Evolutionary conservation across 768 basidiomycete species (phyloP), one percentile per base, ranked within the genome.

Genomic region (Mycena haematopus): DNA sequence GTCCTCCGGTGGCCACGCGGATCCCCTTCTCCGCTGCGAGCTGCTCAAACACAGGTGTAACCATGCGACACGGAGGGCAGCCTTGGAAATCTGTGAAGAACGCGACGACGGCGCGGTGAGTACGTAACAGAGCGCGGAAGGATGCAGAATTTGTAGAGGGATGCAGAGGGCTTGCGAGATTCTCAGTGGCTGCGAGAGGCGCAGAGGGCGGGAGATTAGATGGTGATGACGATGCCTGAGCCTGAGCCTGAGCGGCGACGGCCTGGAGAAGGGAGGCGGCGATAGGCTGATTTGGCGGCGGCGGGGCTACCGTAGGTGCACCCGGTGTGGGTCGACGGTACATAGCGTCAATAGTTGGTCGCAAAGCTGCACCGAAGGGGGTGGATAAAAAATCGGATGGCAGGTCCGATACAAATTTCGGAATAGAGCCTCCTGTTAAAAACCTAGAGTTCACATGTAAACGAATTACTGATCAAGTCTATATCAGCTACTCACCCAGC

Each of bases 341-440:
- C 94, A 96, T 95, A 50, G 85, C 80, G 71, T 98, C 95, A 53
- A 99, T 97, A 45, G 90, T 95, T 1, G 96, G 95, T 0, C 91
- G 87, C 49, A 98, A 82, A 0, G 90, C 86, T 8, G 85, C 85
- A 17, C 95, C 95, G 66, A 97, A 93, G 0, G 93, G 93, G 0
- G 93, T 95, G 0, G 93, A 90, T 24, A 96, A 84, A 75, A 95
- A 95, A 65, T 94, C 94, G 10, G 86, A 84, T 13, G 88, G 93
- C 3, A 91, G 81, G 64, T 89, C 93, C 92, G 55, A 10, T 35
- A 98, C 92, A 75, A 87, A 94, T 3, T 80, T 66, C 3, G 95
- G 95, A 56, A 97, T 92, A 17, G 86, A 86, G 4, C 82, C 82
- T 29, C 95, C 94, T 0, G 93, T 96, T 51, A 98, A 76, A 71